Evolutionary conservation across 1,284 basidiomycete species (phyloP).

Genomic region (Fomes fomentarius): DNA sequence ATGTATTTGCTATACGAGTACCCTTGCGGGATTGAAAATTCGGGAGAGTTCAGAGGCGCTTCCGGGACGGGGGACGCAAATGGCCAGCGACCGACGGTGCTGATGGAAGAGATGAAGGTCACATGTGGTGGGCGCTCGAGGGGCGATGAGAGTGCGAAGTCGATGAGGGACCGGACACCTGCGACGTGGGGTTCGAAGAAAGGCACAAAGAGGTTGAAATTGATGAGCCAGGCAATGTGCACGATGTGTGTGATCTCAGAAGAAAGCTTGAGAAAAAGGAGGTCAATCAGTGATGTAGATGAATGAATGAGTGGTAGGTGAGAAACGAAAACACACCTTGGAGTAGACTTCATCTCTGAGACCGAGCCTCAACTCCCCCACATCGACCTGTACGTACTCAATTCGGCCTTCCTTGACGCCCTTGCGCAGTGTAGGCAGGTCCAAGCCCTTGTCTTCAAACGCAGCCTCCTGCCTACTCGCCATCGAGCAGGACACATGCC

Average conservation of each 20-base stretch:
- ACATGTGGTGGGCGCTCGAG: conserved; percentile 24
- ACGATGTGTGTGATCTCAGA: conserved; percentile 28
- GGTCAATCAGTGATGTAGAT: no score
- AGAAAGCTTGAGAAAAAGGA: conserved; percentile 13
- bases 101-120: conserved; percentile 34
- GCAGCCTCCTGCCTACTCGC: conserved; percentile 1
- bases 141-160: conserved; percentile 27
- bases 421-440: background rate
- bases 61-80: conserved; percentile 20
- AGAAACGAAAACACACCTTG: conserved; percentile 4
- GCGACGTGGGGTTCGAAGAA: conserved; percentile 15
- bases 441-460: conserved; percentile 2
- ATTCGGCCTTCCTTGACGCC: background rate
- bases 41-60: conserved; percentile 14
- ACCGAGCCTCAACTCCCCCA: conserved; percentile 1
- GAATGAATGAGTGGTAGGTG: no score
- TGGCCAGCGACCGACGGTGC: conserved; percentile 21
- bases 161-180: conserved; percentile 10
- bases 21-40: conserved; percentile 18
- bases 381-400: conserved; percentile 1
- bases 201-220: conserved; percentile 32
- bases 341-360: background rate
- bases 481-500: background rate
- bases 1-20: conserved; percentile 29
- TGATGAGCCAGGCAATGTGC: conserved; percentile 35